A percentile compares a stretch with the other conserved stretches of the same genome.
phyloP scores from a whole-genome alignment of 1,284 basidiomycete species.

The Xerocomus minutiporus region DNA sequence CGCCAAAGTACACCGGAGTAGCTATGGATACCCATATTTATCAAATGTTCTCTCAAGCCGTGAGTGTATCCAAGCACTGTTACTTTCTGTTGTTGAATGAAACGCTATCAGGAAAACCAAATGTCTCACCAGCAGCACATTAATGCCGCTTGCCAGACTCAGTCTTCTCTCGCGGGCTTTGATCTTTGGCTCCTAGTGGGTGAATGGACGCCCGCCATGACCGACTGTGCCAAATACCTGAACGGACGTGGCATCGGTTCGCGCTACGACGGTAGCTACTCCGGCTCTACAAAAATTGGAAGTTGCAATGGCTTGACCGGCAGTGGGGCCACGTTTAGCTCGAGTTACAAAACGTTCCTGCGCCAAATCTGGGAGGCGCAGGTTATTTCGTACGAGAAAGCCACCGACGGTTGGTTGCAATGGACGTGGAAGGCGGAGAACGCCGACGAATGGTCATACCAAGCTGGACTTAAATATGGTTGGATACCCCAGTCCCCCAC shows the following conservation, averaged over 20 bases:
- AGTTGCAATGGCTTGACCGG: constrained; percentile 75
- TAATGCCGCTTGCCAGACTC: constrained; percentile 53
- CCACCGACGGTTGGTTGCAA: constrained; percentile 61
- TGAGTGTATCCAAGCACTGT: constrained; percentile 29
- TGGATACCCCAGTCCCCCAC: constrained; percentile 77
- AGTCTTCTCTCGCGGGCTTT: constrained; percentile 45
- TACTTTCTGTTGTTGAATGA: background rate
- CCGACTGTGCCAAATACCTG: constrained; percentile 81
- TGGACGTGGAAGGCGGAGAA: constrained; percentile 71
- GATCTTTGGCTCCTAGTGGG: constrained; percentile 76
- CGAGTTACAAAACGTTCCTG: constrained; percentile 79
- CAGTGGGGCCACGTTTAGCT: constrained; percentile 64
- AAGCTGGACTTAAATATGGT: constrained; percentile 70
- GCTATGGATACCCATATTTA: constrained; percentile 83
- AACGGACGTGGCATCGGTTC: constrained; percentile 69
- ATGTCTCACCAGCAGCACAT: constrained; percentile 62
- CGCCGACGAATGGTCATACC: constrained; percentile 75
- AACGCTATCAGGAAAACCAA: constrained; percentile 43
- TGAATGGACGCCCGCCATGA: constrained; percentile 81
- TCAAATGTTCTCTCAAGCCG: constrained; percentile 69
- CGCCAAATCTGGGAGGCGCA: constrained; percentile 85
- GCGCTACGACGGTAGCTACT: constrained; percentile 74
- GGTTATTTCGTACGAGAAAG: constrained; percentile 59
- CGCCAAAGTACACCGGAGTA: constrained; percentile 59
- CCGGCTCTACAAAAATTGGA: constrained; percentile 65